Evolutionary conservation across 2,329 filamentous ascomycete species (phyloP).

Genomic region (Orbilia ellipsospora): DNA sequence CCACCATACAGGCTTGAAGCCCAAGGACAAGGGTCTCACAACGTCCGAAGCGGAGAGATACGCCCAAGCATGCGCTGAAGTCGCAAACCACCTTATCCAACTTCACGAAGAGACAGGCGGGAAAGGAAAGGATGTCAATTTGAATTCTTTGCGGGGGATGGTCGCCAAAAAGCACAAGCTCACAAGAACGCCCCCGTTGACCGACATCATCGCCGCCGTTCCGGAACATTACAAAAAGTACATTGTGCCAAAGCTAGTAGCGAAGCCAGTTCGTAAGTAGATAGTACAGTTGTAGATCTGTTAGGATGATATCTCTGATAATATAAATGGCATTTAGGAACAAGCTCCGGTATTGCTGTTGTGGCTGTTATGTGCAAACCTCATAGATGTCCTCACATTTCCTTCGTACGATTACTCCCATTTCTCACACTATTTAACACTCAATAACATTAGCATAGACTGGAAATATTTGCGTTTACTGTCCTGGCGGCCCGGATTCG

Average conservation of each 20-base stretch:
- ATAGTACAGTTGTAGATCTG: background rate
- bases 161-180: slow-evolving; percentile 93
- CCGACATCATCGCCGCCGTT: slow-evolving; percentile 96
- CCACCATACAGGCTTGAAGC: slow-evolving; percentile 46
- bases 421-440: background rate
- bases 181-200: slow-evolving; percentile 86
- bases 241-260: slow-evolving; percentile 93
- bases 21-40: slow-evolving; percentile 76
- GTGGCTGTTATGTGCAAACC: slow-evolving; percentile 99
- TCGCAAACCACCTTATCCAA: slow-evolving; percentile 91
- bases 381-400: slow-evolving; percentile 95
- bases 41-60: slow-evolving; percentile 94
- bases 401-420: slow-evolving; percentile 68
- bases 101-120: slow-evolving; percentile 86
- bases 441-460: slow-evolving; percentile 65
- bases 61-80: slow-evolving; percentile 92
- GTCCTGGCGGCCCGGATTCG: slow-evolving; percentile 94
- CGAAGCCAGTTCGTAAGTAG: slow-evolving; percentile 88
- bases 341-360: slow-evolving; percentile 95
- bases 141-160: slow-evolving; percentile 87
- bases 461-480: slow-evolving; percentile 99
- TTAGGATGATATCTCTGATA: slow-evolving; percentile 42
- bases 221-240: slow-evolving; percentile 99
- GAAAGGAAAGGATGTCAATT: slow-evolving; percentile 85
- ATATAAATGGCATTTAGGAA: slow-evolving; percentile 68